These are phyloP conservation scores for Dioscorea alata DNA, from an alignment of 106 monocot genomes.

Conservation along the genomic window DNA sequence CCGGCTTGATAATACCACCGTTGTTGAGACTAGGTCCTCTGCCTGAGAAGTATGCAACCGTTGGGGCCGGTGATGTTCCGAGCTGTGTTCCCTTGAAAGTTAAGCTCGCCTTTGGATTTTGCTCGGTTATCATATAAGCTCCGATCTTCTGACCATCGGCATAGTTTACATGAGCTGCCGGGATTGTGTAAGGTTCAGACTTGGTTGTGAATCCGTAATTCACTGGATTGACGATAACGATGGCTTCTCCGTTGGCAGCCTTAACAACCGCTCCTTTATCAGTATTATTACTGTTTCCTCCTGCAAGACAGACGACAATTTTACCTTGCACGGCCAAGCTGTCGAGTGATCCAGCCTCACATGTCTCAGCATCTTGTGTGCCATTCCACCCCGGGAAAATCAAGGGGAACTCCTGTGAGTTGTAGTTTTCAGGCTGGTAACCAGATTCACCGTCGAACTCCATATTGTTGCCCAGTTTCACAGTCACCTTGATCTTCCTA, in stretches of 20 bases:
- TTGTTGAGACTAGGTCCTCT: background rate
- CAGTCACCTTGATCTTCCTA: slow-evolving; percentile 2
- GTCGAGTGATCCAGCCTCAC: background rate
- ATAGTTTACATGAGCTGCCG: background rate
- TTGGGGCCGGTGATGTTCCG: background rate
- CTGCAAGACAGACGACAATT: background rate
- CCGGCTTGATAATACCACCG: background rate
- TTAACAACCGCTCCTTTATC: background rate
- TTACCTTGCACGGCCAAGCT: background rate
- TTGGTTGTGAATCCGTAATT: background rate
- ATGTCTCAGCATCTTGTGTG: background rate
- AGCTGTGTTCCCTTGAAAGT: background rate
- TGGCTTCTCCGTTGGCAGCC: background rate
- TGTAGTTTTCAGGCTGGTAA: slow-evolving; percentile 1
- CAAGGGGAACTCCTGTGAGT: no score
- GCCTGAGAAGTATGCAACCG: background rate
- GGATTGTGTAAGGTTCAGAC: background rate
- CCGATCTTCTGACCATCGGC: background rate
- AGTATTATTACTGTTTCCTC: background rate
- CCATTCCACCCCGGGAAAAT: background rate
- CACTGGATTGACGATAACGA: background rate
- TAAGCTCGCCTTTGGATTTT: background rate
- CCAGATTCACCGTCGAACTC: slow-evolving; percentile 10
- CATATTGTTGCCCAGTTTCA: slow-evolving; percentile 9
- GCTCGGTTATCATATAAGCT: background rate